Evolutionary conservation across 129 eudicot genomes (phyloP).

Genomic region (Apium graveolens): DNA sequence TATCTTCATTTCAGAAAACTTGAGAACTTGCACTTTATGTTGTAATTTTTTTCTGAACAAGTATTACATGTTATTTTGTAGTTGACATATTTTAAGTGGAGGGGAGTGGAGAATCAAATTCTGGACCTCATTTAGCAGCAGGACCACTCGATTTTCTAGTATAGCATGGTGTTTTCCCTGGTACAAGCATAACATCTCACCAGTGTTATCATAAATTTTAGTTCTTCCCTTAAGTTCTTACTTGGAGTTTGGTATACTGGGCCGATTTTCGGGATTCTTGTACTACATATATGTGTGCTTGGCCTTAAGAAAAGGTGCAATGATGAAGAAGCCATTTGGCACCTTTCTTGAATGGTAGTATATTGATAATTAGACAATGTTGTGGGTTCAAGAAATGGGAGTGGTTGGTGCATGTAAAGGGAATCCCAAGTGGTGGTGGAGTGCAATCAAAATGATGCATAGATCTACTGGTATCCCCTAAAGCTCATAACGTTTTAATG

Average conservation of each 20-base stretch:
- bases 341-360: background rate
- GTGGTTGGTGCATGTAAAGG: conserved; percentile 6
- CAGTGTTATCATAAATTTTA: no score
- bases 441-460: conserved; percentile 4
- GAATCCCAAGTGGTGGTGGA: conserved; percentile 5
- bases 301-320: conserved; percentile 1
- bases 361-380: background rate
- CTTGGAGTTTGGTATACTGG: background rate
- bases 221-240: background rate
- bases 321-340: background rate
- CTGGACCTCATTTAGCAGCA: no score
- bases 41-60: background rate
- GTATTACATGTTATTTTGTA: background rate
- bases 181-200: no score
- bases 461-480: background rate
- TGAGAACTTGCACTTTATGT: background rate
- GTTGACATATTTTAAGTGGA: background rate
- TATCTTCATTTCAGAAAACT: background rate
- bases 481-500: background rate
- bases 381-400: background rate
- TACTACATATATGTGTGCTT: background rate
- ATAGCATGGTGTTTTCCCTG: no score
- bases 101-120: no score
- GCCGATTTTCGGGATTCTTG: background rate
- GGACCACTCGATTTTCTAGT: no score